Evolutionary conservation across 108 stramenopile species (phyloP).

Genomic region (Nitzschia inconspicua): DNA sequence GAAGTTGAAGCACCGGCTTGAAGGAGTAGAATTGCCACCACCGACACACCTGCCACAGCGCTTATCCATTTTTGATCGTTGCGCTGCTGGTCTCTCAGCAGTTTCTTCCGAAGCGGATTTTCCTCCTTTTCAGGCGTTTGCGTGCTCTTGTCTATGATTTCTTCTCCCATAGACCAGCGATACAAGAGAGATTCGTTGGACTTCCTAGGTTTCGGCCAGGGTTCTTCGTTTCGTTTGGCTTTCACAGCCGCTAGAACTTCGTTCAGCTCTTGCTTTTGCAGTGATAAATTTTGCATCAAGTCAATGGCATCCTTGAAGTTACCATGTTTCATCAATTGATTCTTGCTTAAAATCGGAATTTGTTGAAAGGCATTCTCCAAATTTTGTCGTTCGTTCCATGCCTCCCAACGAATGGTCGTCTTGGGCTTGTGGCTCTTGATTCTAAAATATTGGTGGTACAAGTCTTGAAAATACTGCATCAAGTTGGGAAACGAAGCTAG

Average conservation of each 20-base stretch:
- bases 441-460: conserved; percentile 56
- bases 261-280: conserved; percentile 54
- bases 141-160: conserved; percentile 9
- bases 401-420: conserved; percentile 15
- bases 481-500: conserved; percentile 52
- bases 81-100: conserved; percentile 40
- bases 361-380: conserved; percentile 43
- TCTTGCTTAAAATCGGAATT: conserved; percentile 29
- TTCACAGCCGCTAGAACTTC: conserved; percentile 40
- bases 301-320: conserved; percentile 51
- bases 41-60: conserved; percentile 43
- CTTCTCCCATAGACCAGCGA: conserved; percentile 49
- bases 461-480: conserved; percentile 50
- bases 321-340: neutral
- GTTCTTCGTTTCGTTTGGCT: conserved; percentile 26
- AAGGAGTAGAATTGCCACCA: conserved; percentile 31
- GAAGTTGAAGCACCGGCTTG: conserved; percentile 12
- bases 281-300: conserved; percentile 60
- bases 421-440: neutral
- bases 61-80: conserved; percentile 64
- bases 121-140: conserved; percentile 9
- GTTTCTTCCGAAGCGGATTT: conserved; percentile 32
- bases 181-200: conserved; percentile 30
- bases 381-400: conserved; percentile 51
- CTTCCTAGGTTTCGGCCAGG: conserved; percentile 18